Evolutionary conservation across 2,329 filamentous ascomycete species (phyloP).

Genomic region (Xylariaceae sp.): DNA sequence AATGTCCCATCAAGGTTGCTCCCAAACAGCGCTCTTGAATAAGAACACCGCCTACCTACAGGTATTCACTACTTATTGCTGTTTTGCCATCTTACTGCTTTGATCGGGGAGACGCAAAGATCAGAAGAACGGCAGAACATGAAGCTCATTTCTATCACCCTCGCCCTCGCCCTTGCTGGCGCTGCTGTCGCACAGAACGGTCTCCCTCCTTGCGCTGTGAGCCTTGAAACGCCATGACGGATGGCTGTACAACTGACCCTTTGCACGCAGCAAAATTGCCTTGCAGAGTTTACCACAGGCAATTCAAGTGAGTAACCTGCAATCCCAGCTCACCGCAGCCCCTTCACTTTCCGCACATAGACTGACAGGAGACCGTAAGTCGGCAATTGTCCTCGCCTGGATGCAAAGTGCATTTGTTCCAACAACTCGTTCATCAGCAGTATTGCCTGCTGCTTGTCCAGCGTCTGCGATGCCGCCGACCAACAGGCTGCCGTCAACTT

Average conservation of each 20-base stretch:
- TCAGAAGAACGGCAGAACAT: too few relatives aligned
- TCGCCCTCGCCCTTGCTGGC: conserved; percentile 50
- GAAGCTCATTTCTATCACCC: too few relatives aligned
- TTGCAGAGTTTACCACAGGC: conserved; percentile 34
- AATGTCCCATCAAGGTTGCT: too few relatives aligned
- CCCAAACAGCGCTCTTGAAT: too few relatives aligned
- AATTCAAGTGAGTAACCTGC: too few relatives aligned
- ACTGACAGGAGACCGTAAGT: too few relatives aligned
- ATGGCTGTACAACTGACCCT: neutral
- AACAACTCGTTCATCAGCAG: conserved; percentile 40
- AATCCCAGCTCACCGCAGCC: too few relatives aligned
- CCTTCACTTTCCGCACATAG: too few relatives aligned
- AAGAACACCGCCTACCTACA: too few relatives aligned
- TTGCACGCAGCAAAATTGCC: conserved; percentile 27
- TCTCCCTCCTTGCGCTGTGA: conserved; percentile 54
- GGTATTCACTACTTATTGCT: too few relatives aligned
- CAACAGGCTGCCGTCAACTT: conserved; percentile 33
- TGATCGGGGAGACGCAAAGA: too few relatives aligned
- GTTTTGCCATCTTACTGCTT: neutral
- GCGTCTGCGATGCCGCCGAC: conserved; percentile 38
- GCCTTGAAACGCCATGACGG: conserved; percentile 19
- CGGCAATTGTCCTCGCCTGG: conserved; percentile 36
- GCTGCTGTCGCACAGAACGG: conserved; percentile 47
- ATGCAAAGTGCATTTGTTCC: conserved; percentile 48
- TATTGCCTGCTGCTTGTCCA: conserved; percentile 48